Percentiles rank a stretch among this genome's conserved stretches.
Evolutionary conservation across 371 early-diverging fungal species (phyloP).

Genomic region (Lichtheimia hyalospora): DNA sequence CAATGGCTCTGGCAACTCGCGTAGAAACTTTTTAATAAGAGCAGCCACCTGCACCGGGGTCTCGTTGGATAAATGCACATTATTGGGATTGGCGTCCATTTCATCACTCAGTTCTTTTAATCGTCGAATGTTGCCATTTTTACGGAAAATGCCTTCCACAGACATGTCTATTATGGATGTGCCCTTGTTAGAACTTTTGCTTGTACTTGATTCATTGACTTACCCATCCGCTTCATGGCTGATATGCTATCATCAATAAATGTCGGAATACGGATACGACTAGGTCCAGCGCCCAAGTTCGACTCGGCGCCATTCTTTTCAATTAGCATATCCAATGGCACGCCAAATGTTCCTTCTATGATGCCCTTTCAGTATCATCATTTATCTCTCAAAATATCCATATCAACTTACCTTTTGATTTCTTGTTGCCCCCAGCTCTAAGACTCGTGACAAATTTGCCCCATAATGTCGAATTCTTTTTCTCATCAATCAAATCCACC

Average conservation of each 20-base stretch:
- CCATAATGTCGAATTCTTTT: slow-evolving; percentile 70
- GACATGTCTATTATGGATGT: slow-evolving; percentile 53
- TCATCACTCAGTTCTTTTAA: slow-evolving; percentile 81
- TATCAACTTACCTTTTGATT: slow-evolving; percentile 60
- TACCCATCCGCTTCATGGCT: slow-evolving; percentile 80
- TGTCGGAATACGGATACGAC: slow-evolving; percentile 77
- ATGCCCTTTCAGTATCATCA: no score
- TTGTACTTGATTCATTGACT: slow-evolving; percentile 7
- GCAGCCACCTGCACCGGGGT: slow-evolving; percentile 91
- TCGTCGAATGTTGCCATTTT: slow-evolving; percentile 92
- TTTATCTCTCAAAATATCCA: no score
- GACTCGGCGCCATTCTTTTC: slow-evolving; percentile 86
- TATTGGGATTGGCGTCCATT: slow-evolving; percentile 75
- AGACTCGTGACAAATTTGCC: slow-evolving; percentile 69
- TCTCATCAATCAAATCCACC: slow-evolving; percentile 70
- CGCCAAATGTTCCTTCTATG: slow-evolving; percentile 86
- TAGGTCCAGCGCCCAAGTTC: slow-evolving; percentile 75
- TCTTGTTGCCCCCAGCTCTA: slow-evolving; percentile 58
- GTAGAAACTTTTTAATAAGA: slow-evolving; percentile 89
- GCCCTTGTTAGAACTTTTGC: background rate
- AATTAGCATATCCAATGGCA: slow-evolving; percentile 80
- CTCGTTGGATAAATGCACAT: slow-evolving; percentile 65
- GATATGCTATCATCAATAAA: slow-evolving; percentile 84
- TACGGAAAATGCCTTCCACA: slow-evolving; percentile 94
- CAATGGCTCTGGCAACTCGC: slow-evolving; percentile 94